phyloP scores from a whole-genome alignment of 2,329 filamentous ascomycete species.

The Fusarium newnesense region DNA sequence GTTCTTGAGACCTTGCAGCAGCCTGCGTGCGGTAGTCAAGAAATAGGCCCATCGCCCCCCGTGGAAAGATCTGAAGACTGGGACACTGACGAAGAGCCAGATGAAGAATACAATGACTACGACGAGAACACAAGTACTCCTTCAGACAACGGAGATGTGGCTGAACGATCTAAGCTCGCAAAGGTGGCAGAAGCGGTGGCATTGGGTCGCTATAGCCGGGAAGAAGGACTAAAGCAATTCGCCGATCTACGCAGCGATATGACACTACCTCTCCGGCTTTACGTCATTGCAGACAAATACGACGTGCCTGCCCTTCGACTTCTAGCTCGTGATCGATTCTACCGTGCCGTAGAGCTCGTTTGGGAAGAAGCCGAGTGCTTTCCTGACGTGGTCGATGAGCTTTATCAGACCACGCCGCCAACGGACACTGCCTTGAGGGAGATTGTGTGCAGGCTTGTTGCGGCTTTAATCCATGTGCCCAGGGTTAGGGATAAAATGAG shows the following conservation, averaged over 20 bases:
- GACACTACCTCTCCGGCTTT: conserved; percentile 42
- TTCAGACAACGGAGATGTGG: accelerated
- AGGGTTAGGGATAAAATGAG: conserved; percentile 5
- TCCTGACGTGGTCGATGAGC: conserved; percentile 16
- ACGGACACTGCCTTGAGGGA: conserved; percentile 16
- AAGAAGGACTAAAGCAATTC: not conserved
- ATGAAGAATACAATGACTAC: conserved; percentile 29
- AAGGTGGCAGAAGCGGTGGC: not conserved
- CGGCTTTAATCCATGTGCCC: not conserved
- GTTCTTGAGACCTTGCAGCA: not conserved
- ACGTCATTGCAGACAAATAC: conserved; percentile 51
- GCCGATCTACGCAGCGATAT: conserved; percentile 2
- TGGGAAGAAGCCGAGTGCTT: conserved; percentile 17
- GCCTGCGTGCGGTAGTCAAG: not conserved
- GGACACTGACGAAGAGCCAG: conserved; percentile 9
- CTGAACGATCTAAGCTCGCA: not conserved
- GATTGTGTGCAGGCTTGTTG: conserved; percentile 29
- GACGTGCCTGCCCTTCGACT: conserved; percentile 47
- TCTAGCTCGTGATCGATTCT: conserved; percentile 46
- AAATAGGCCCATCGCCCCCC: no score
- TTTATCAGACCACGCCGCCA: conserved; percentile 9
- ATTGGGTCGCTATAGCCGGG: not conserved
- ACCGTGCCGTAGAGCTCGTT: conserved; percentile 27
- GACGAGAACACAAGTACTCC: not conserved
- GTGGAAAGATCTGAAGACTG: not conserved